phyloP scores from a whole-genome alignment of 1,139 yeast genomes.

The Pichia sp. region DNA sequence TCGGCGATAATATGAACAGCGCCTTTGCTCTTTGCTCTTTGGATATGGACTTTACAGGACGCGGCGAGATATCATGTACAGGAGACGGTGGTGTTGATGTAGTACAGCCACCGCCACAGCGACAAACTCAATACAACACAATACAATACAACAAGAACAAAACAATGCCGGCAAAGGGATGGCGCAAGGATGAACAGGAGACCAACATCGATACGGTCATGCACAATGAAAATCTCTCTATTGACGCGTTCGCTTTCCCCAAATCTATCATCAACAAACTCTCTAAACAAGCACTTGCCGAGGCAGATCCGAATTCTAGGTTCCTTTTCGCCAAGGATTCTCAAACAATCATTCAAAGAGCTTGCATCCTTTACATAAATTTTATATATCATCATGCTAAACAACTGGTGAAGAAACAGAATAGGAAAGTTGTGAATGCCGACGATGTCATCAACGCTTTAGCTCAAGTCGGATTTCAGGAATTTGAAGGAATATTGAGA shows the following conservation, averaged over 20 bases:
- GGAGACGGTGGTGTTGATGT: too few species aligned
- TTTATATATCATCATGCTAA: slow-evolving; percentile 60
- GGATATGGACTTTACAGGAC: too few species aligned
- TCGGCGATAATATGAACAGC: too few species aligned
- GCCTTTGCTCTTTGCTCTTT: too few species aligned
- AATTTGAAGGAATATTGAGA: slow-evolving; percentile 47
- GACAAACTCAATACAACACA: too few species aligned
- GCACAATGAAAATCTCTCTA: slow-evolving; percentile 52
- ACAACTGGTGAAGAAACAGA: slow-evolving; percentile 41
- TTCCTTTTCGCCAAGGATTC: slow-evolving; percentile 53
- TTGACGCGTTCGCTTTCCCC: slow-evolving; percentile 64
- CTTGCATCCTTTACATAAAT: slow-evolving; percentile 69
- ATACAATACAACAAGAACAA: too few species aligned
- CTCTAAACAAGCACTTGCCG: slow-evolving; percentile 40
- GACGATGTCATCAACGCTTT: slow-evolving; percentile 60
- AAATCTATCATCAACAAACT: slow-evolving; percentile 51
- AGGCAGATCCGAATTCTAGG: slow-evolving; percentile 17
- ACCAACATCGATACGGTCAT: slow-evolving; percentile 38
- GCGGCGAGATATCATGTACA: too few species aligned
- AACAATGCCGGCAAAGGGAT: slow-evolving; percentile 72
- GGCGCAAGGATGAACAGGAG: slow-evolving; percentile 73
- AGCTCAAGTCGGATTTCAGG: slow-evolving; percentile 46
- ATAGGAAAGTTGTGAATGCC: slow-evolving; percentile 55
- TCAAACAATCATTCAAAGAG: slow-evolving; percentile 56
- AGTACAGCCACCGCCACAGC: too few species aligned